Base-by-base conservation (phyloP, 1,139 yeast genomes). In the Lodderomyces oxycetoniae region DNA sequence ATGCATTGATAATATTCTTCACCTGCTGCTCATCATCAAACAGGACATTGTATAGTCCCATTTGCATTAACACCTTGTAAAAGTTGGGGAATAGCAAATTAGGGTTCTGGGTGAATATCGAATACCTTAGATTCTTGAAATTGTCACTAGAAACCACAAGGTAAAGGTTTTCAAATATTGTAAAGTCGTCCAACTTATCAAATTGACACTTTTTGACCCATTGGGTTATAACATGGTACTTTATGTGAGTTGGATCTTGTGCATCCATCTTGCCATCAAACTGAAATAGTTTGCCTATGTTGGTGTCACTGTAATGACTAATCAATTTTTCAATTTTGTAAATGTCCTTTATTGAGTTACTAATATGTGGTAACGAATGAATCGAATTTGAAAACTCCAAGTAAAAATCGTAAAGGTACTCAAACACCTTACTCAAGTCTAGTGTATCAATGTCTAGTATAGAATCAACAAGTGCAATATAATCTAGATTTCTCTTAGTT, bases 11-110 rank as follows among this genome's bases (percentile, higher is more conserved):
- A 7, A 28, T 20, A 23, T 24, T 16, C 11, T 15, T 11, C 9
- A 22, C 14, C 8, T 34, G 34, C 10, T 23, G 11, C 8, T 13
- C 22, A 8, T 12, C 9, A n/a, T n/a, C n/a, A n/a, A n/a, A n/a
- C n/a, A n/a, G n/a, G 15, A 30, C 14, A 7, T 21, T 20, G 6
- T 21, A 15, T 3, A 12, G 4, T 5, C 8, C 10, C n/a, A 23
- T 19, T 23, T 14, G 17, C 26, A 17, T 29, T 25, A 36, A 23
- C 10, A 33, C 44, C 10, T 44, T 36, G 39, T 58, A 55, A 39
- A 58, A 57, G 15, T 37, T 32, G 3, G 61, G 62, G 37, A 55
- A 59, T 30, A 55, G 34, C 12, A 59, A 39, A 11, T 46, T 47
- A 3, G 63, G 62, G 13, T 53, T 49, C 15, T 47, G 45, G 1